These are phyloP conservation scores for Fusarium sp. DNA, from an alignment of 2,329 filamentous ascomycete genomes.

Conservation along the genomic window DNA sequence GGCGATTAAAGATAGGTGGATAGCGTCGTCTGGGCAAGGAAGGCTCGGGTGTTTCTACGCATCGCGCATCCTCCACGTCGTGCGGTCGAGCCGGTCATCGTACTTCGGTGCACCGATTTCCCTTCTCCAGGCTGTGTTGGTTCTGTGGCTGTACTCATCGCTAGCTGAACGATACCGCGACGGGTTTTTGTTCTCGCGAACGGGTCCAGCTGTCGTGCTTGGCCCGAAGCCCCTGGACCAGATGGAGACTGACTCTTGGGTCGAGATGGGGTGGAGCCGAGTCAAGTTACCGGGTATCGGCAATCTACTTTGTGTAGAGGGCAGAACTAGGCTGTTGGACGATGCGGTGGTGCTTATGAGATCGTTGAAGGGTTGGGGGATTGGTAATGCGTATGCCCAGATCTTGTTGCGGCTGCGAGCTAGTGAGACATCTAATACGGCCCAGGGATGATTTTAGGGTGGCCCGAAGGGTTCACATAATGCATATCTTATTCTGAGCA, in stretches of 20 bases:
- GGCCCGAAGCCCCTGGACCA: not conserved
- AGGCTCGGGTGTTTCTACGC: slow-evolving; percentile 21
- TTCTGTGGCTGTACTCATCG: slow-evolving; percentile 7
- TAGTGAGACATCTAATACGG: not conserved
- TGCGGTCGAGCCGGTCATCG: slow-evolving; percentile 6
- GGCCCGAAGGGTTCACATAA: fast-evolving
- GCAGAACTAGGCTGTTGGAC: not conserved
- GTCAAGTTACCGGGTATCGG: not conserved
- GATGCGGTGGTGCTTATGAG: slow-evolving; percentile 1
- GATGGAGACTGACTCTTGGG: not conserved
- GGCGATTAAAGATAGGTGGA: not conserved
- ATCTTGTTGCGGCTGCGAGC: not conserved
- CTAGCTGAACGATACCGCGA: not conserved
- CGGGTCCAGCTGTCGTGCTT: not conserved
- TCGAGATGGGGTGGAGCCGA: slow-evolving; percentile 4
- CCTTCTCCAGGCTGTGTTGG: not conserved
- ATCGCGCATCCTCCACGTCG: not conserved
- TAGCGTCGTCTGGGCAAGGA: not conserved
- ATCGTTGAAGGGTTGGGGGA: slow-evolving; percentile 1
- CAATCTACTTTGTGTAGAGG: not conserved
- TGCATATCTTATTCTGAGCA: fast-evolving
- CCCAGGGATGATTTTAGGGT: not conserved
- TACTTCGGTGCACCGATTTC: not conserved
- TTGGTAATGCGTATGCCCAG: not conserved
- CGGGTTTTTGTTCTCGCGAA: not conserved